These are phyloP conservation scores for Metarhizium guizhouense DNA, from an alignment of 2,329 filamentous ascomycete species.

Conservation along the genomic window DNA sequence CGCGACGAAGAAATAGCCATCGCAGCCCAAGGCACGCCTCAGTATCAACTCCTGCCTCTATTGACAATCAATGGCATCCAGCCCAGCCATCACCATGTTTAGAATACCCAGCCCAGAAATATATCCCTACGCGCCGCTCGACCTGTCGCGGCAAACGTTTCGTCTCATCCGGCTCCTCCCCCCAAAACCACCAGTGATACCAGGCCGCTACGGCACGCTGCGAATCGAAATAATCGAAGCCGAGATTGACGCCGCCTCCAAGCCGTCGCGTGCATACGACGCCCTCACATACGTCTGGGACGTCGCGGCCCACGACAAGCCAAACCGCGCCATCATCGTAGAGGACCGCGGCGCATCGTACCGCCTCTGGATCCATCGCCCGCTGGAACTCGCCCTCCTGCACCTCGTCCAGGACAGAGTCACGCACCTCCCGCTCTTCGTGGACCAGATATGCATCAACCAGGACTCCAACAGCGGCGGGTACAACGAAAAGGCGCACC, in stretches of 20 bases:
- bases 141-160: conserved; percentile 9
- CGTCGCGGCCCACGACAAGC: conserved; percentile 4
- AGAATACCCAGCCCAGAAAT: background rate
- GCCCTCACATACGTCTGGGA: conserved; percentile 24
- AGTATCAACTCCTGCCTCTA: no score
- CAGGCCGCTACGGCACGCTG: conserved; percentile 12
- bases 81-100: background rate
- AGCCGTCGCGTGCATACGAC: conserved; percentile 12
- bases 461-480: conserved; percentile 10
- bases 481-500: conserved; percentile 14
- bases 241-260: conserved; percentile 8
- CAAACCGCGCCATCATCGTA: conserved; percentile 18
- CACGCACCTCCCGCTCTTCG: conserved; percentile 15
- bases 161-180: conserved; percentile 17
- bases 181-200: conserved; percentile 9
- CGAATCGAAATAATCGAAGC: conserved; percentile 19
- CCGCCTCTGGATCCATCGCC: conserved; percentile 15
- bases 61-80: no score
- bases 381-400: conserved; percentile 20
- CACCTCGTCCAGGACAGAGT: conserved; percentile 8
- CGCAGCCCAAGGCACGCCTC: no score
- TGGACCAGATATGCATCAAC: conserved; percentile 25
- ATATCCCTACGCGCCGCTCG: conserved; percentile 6
- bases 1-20: background rate
- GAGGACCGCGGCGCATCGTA: conserved; percentile 8